Conservation (phyloP, 2,329 filamentous ascomycete species). For the Fusarium drepaniforme region DNA sequence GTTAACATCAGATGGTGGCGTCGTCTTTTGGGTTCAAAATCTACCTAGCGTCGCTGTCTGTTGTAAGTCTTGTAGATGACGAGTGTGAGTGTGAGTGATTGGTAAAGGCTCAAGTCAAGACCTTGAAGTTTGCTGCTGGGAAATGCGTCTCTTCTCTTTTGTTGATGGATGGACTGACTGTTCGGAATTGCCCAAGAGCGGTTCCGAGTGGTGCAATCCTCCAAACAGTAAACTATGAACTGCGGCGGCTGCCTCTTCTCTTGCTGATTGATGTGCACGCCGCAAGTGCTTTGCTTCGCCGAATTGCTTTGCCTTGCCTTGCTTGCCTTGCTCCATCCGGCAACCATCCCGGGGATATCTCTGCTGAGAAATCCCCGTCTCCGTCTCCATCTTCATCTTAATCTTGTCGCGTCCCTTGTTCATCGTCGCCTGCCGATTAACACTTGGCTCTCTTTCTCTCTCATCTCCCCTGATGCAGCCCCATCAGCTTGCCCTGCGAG, state of each 20-base stretch:
- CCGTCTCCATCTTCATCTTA: slow-evolving; percentile 38
- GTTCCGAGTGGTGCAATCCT: background rate
- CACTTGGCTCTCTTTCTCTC: slow-evolving; percentile 8
- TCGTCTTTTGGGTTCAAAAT: slow-evolving; percentile 20
- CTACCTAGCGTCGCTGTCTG: background rate
- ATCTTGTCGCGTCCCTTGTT: slow-evolving; percentile 26
- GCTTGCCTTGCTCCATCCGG: slow-evolving; percentile 29
- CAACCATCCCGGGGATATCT: slow-evolving; percentile 13
- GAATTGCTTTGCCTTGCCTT: slow-evolving; percentile 6
- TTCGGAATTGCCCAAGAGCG: slow-evolving; percentile 5
- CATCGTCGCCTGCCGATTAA: slow-evolving; percentile 22
- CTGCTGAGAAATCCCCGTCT: slow-evolving; percentile 22
- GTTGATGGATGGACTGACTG: background rate
- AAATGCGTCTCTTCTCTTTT: slow-evolving; percentile 24
- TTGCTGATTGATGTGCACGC: background rate
- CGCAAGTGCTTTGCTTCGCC: background rate
- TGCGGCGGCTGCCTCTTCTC: slow-evolving; percentile 13
- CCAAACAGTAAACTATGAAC: slow-evolving; percentile 6
- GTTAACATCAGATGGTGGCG: slow-evolving; percentile 41
- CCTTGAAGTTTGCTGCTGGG: background rate
- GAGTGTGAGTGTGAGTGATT: background rate
- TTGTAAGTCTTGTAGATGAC: slow-evolving; percentile 1
- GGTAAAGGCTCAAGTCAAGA: background rate
- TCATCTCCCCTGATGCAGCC: slow-evolving; percentile 25
- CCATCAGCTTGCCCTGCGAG: slow-evolving; percentile 32